Percentiles rank a stretch among this genome's conserved stretches.
Conservation (phyloP, 2,329 filamentous ascomycete genomes). For the Fusarium robinianum region DNA sequence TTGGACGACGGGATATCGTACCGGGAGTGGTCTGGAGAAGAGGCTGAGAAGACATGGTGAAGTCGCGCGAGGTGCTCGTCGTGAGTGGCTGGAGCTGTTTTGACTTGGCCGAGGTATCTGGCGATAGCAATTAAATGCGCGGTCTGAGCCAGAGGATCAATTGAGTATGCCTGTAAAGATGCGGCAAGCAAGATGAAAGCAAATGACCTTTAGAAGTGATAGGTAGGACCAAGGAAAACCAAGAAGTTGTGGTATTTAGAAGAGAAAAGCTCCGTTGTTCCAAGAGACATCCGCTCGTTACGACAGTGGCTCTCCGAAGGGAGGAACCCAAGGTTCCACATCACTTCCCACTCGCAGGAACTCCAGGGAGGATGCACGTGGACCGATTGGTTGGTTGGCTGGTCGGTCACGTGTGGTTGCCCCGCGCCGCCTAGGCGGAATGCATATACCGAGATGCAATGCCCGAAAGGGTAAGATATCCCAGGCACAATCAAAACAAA, state of each 20-base stretch:
- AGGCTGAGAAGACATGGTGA: constrained; percentile 89
- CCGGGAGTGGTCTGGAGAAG: constrained; percentile 92
- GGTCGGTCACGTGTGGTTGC: constrained; percentile 36
- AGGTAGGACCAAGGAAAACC: constrained; percentile 3
- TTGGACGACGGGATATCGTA: constrained; percentile 53
- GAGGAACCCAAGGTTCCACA: constrained; percentile 22
- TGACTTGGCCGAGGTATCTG: too few species aligned
- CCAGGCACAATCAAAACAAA: constrained; percentile 31
- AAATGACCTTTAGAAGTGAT: not conserved
- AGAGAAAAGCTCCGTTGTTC: constrained; percentile 22
- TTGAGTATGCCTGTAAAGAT: constrained; percentile 1
- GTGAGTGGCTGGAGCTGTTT: constrained; percentile 20
- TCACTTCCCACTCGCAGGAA: constrained; percentile 14
- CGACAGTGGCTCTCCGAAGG: constrained; percentile 27
- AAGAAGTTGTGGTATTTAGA: constrained; percentile 9
- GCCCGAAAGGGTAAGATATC: constrained; percentile 38
- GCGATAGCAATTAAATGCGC: too few species aligned
- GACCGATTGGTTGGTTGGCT: constrained; percentile 37
- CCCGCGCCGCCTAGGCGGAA: constrained; percentile 24
- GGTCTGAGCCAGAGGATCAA: constrained; percentile 1
- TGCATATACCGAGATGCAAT: constrained; percentile 9
- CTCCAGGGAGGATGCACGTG: constrained; percentile 38
- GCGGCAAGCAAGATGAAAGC: constrained; percentile 11
- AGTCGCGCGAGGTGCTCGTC: constrained; percentile 3
- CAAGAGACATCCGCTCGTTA: constrained; percentile 21